Percentiles rank a stretch among this genome's conserved stretches.
Evolutionary conservation across 2,329 filamentous ascomycete genomes (phyloP).

Genomic region (Alternaria brassicicola): DNA sequence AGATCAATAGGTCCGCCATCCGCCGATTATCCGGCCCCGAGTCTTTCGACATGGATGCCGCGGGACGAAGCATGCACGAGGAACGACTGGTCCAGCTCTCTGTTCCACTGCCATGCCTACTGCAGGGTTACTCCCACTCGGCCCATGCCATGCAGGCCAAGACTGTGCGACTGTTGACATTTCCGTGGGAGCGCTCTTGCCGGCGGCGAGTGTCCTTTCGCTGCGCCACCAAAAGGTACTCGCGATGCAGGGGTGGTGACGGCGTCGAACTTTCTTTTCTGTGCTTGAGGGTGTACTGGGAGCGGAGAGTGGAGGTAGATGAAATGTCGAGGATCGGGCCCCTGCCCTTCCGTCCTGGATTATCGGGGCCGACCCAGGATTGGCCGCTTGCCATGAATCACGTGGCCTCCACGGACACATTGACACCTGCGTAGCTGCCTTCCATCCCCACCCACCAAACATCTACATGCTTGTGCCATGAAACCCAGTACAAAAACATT

Average conservation of each 20-base stretch:
- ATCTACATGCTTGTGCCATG: neutral
- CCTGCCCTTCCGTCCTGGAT: neutral
- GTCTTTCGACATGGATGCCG: constrained; percentile 14
- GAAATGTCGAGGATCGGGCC: neutral
- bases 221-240: neutral
- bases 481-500: no score
- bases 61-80: constrained; percentile 19
- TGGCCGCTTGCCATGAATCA: neutral
- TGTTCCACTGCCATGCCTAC: constrained; percentile 12
- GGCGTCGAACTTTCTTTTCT: neutral
- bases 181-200: constrained; percentile 3
- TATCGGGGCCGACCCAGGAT: neutral
- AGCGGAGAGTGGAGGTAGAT: neutral
- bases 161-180: neutral
- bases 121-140: constrained; percentile 3
- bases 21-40: constrained; percentile 9
- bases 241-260: neutral
- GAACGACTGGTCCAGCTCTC: constrained; percentile 16
- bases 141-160: constrained; percentile 4
- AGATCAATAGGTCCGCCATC: constrained; percentile 8
- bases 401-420: neutral
- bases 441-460: neutral
- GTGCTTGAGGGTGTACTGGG: neutral
- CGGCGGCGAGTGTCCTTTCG: neutral
- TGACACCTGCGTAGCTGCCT: neutral